Evolutionary conservation across 495 filamentous ascomycete genomes (phyloP).

Genomic region (Penicillium parvum): DNA sequence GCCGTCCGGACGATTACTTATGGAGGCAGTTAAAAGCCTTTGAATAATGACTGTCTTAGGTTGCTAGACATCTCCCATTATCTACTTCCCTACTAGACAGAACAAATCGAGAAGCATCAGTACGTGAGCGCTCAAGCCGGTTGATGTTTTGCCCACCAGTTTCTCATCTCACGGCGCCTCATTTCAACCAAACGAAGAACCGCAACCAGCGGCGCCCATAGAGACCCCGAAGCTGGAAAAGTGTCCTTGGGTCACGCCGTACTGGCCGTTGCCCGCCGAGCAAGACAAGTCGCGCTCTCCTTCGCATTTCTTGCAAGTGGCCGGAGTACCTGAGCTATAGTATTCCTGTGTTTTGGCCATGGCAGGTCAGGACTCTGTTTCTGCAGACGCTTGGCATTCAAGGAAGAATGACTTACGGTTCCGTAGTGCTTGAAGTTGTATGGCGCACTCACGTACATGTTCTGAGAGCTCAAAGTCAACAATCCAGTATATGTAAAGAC

Average conservation of each 20-base stretch:
- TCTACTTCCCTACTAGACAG: no score
- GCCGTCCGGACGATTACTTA: no score
- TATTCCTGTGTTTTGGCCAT: constrained; percentile 20
- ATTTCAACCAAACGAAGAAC: no score
- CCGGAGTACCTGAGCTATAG: constrained; percentile 27
- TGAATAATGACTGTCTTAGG: no score
- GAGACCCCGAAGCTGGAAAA: constrained; percentile 29
- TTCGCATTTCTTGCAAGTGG: constrained; percentile 16
- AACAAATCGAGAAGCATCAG: no score
- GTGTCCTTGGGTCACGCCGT: constrained; percentile 26
- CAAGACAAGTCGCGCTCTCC: constrained; percentile 29
- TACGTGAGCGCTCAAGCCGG: no score
- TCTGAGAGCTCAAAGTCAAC: constrained; percentile 19
- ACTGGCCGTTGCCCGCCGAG: constrained; percentile 31
- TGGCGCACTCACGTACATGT: constrained; percentile 28
- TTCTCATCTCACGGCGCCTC: no score
- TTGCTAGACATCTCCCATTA: no score
- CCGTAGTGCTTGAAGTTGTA: constrained; percentile 30
- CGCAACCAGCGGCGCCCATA: constrained; percentile 26
- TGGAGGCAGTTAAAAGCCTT: no score
- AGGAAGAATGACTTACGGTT: constrained; percentile 16
- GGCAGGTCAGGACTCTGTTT: not conserved
- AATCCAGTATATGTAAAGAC: not conserved
- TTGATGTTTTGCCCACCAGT: no score
- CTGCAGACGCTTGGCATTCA: not conserved